These are phyloP conservation scores for Trichoderma citrinoviride DNA, from an alignment of 2,329 filamentous ascomycete species.

Conservation along the genomic window DNA sequence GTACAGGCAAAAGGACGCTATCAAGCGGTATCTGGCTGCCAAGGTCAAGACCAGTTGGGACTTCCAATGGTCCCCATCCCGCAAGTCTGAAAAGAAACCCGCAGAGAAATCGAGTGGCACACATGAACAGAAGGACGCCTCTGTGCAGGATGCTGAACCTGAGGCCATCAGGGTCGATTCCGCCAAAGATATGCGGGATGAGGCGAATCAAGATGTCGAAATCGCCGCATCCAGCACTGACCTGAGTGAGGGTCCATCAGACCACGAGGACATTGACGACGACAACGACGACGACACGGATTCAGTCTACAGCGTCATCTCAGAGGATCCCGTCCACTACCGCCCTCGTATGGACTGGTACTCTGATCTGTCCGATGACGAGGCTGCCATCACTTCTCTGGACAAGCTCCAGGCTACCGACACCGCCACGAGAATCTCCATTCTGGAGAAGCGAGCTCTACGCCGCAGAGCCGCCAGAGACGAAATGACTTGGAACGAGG, in stretches of 20 bases:
- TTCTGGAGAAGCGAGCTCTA: constrained; percentile 52
- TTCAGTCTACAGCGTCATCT: constrained; percentile 57
- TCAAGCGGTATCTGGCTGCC: constrained; percentile 53
- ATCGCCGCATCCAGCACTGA: constrained; percentile 42
- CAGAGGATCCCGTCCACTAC: constrained; percentile 52
- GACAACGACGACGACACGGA: constrained; percentile 45
- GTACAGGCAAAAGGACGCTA: constrained; percentile 60
- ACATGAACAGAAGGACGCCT: background rate
- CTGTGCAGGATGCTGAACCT: background rate
- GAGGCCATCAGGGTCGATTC: constrained; percentile 13
- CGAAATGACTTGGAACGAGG: constrained; percentile 75
- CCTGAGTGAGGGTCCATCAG: constrained; percentile 30
- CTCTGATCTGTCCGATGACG: constrained; percentile 56
- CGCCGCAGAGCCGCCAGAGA: constrained; percentile 58
- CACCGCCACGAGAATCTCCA: constrained; percentile 39
- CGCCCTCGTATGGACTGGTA: constrained; percentile 54
- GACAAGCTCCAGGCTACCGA: constrained; percentile 50
- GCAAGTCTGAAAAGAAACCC: background rate
- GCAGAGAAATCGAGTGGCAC: background rate
- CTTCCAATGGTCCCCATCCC: constrained; percentile 54
- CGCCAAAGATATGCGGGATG: constrained; percentile 30
- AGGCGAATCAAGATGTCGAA: constrained; percentile 36
- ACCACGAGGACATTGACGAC: constrained; percentile 38
- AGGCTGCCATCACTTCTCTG: constrained; percentile 44
- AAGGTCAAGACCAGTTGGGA: constrained; percentile 60